Evolutionary conservation across 1,284 basidiomycete genomes (phyloP), one percentile per base, ranked within the genome.

Genomic region (Naganishia sp.): DNA sequence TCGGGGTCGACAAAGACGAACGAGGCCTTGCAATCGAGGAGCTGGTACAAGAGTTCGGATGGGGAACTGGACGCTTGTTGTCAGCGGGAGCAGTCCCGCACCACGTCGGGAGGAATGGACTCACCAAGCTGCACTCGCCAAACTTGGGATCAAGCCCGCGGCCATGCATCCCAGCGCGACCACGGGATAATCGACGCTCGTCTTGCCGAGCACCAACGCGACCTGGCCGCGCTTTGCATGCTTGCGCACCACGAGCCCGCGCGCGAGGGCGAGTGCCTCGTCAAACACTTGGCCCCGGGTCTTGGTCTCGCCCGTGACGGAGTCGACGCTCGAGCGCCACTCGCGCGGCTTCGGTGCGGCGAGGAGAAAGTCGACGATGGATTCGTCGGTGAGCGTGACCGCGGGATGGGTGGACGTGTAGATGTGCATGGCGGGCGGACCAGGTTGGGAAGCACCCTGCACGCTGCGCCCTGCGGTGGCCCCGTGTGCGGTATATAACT

Each of bases 251-350:
- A 60, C 80, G 23, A 89, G 74, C 0, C 86, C 86, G 69, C 82
- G 80, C 0, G 78, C 87, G 18, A 90, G 78, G 2, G 83, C 79
- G 16, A 88, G 80, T 0, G 87, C 82, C 21, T 86, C 78, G 31
- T 83, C 77, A 33, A 83, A 84, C 21, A 88, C 76, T 39, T 85
- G 82, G 0, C 73, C 83, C 16, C 90, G 84, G 0, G 87, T 83
- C 42, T 91, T 70, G 2, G 81, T 81, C 1, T 82, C 79, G 0
- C 85, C 87, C 0, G 87, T 84, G 0, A 79, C 75, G 0, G 86
- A 87, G 70, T 92, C 89, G 64, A 90, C 82, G 75, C 86, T 89
- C 0, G 88, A 88, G 6, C 83, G 82, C 2, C 77, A 65, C 7
- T 66, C 53, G 11, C 16, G 25, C 64, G 71, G 48, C 72, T 70